Evolutionary conservation across 1,139 yeast species (phyloP).

Genomic region (Diutina ranongensis): DNA sequence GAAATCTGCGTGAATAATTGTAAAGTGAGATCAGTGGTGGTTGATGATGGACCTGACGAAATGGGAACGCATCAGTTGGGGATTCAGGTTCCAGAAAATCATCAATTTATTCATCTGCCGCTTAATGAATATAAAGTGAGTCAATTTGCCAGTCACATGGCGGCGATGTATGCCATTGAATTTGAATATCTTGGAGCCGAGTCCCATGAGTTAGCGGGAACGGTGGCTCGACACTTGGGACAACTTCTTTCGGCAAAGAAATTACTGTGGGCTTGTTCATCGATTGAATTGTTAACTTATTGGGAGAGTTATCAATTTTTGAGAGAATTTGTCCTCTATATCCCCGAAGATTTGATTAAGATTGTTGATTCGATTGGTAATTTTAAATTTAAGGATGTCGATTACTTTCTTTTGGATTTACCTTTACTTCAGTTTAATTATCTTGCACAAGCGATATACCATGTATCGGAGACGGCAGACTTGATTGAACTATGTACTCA

Average conservation of each 20-base stretch:
- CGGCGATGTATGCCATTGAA: conserved; percentile 1
- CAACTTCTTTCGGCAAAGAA: neutral
- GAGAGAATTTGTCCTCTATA: neutral
- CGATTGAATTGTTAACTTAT: neutral
- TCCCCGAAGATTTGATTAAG: neutral
- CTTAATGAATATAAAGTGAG: neutral
- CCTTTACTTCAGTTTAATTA: neutral
- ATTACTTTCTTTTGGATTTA: neutral
- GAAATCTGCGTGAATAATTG: neutral
- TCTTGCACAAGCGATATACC: neutral
- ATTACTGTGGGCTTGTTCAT: neutral
- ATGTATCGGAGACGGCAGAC: neutral
- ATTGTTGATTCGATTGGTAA: neutral
- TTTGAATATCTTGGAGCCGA: neutral
- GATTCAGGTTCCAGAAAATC: neutral
- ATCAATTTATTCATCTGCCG: neutral
- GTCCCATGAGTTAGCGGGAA: neutral
- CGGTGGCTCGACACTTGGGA: neutral
- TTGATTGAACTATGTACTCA: neutral
- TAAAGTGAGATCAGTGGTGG: neutral
- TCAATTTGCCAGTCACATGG: neutral
- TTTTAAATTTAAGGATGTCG: neutral
- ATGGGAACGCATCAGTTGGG: neutral
- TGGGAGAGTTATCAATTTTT: neutral
- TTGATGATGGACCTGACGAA: neutral